Evolutionary conservation across 108 stramenopile genomes (phyloP).

Genomic region (Cyclostephanos invisitatus): DNA sequence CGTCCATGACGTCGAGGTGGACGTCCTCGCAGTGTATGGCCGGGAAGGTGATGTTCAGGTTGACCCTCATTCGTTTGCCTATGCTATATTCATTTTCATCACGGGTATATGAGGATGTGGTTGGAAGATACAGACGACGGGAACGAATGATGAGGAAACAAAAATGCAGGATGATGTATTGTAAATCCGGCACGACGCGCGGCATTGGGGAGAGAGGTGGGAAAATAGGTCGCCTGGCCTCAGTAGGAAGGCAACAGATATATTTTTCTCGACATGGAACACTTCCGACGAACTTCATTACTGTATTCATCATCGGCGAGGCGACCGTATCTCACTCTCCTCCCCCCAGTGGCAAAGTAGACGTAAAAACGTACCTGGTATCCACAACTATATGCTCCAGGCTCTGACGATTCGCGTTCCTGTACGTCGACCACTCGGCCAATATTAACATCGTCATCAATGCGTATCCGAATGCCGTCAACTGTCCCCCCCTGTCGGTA

Average conservation of each 20-base stretch:
- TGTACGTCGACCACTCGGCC: conserved; percentile 65
- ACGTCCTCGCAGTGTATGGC: conserved; percentile 91
- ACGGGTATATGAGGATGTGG: not conserved
- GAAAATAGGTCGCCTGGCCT: not conserved
- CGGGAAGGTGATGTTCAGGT: conserved; percentile 97
- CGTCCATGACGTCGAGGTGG: conserved; percentile 98
- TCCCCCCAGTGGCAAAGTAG: too few species aligned
- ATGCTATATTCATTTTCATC: conserved; percentile 46
- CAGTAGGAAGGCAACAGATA: conserved; percentile 13
- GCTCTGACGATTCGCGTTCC: conserved; percentile 46
- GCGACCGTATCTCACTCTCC: not conserved
- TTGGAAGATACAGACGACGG: not conserved
- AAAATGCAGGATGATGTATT: not conserved
- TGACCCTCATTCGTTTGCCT: conserved; percentile 86
- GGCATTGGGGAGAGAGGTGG: too few species aligned
- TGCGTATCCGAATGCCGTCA: conserved; percentile 56
- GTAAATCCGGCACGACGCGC: too few species aligned
- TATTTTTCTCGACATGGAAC: conserved; percentile 4
- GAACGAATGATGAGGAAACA: not conserved
- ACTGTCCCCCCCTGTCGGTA: conserved; percentile 67
- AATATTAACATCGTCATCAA: conserved; percentile 60
- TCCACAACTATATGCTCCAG: conserved; percentile 73
- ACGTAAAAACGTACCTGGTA: conserved; percentile 59
- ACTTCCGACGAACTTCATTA: not conserved
- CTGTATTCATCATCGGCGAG: conserved; percentile 10